Evolutionary conservation across 2,329 filamentous ascomycete species (phyloP).

Genomic region (Hypoxylon sp.): DNA sequence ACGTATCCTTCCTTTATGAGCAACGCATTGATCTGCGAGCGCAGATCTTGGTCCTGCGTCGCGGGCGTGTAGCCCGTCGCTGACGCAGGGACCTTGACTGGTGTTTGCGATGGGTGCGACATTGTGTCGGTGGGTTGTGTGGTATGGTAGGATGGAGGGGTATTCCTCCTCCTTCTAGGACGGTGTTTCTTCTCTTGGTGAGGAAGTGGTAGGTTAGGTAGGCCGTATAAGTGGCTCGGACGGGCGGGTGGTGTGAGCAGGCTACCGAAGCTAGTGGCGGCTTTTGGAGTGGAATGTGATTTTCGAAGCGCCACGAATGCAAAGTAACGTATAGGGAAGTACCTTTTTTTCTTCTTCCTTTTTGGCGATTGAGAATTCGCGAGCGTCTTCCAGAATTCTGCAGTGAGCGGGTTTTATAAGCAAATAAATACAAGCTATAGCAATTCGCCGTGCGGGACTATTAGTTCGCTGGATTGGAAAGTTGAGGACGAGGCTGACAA

Average conservation of each 20-base stretch:
- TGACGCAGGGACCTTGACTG: slow-evolving; percentile 72
- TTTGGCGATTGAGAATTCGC: not conserved
- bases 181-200: not conserved
- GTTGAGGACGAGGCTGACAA: slow-evolving; percentile 42
- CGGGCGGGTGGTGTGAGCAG: slow-evolving; percentile 10
- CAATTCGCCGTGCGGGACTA: slow-evolving; percentile 22
- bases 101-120: slow-evolving; percentile 66
- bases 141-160: slow-evolving; percentile 19
- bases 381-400: not conserved
- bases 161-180: slow-evolving; percentile 14
- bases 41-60: slow-evolving; percentile 73
- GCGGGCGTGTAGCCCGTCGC: slow-evolving; percentile 73
- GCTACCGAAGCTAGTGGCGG: slow-evolving; percentile 24
- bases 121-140: slow-evolving; percentile 46
- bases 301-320: slow-evolving; percentile 14
- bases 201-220: not conserved
- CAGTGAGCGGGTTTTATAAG: not conserved
- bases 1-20: slow-evolving; percentile 73
- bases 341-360: not conserved
- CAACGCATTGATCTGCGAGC: slow-evolving; percentile 73
- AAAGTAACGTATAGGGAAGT: not conserved
- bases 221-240: slow-evolving; percentile 13
- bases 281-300: slow-evolving; percentile 22
- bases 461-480: slow-evolving; percentile 11
- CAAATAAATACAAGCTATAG: not conserved